phyloP scores from a whole-genome alignment of 176 grass and related monocot species.

The Urochloa ruziziensis region DNA sequence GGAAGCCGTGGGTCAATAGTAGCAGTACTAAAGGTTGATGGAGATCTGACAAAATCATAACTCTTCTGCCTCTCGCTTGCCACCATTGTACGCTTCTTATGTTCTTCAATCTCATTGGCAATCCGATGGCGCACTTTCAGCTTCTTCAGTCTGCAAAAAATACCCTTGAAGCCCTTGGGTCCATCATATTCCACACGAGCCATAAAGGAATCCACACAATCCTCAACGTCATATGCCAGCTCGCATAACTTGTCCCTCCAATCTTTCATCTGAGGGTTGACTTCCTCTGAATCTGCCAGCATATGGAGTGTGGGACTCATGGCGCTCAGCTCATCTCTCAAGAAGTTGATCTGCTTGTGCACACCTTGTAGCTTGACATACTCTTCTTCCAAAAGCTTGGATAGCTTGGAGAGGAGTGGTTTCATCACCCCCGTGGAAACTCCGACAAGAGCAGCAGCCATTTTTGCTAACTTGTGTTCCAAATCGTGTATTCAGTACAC shows the following conservation, averaged over 20 bases:
- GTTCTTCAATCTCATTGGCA: too few relatives aligned
- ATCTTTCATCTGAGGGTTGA: too few relatives aligned
- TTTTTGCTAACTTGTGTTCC: too few relatives aligned
- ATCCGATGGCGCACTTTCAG: too few relatives aligned
- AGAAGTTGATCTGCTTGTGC: not conserved
- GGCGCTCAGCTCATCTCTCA: not conserved
- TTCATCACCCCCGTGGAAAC: constrained; percentile 1
- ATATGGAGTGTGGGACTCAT: not conserved
- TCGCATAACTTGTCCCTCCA: not conserved
- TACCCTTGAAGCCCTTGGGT: too few relatives aligned
- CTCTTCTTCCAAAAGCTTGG: not conserved
- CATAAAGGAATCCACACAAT: not conserved
- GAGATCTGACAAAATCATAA: too few relatives aligned
- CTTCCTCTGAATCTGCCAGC: not conserved
- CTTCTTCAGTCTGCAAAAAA: too few relatives aligned
- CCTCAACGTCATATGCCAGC: not conserved
- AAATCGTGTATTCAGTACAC: too few relatives aligned
- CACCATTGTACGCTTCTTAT: too few relatives aligned
- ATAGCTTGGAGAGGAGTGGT: not conserved
- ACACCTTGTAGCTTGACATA: not conserved
- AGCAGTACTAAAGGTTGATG: not conserved
- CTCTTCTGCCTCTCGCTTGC: too few relatives aligned
- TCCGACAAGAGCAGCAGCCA: not conserved
- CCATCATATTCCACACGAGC: not conserved
- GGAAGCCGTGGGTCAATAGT: not conserved